phyloP scores from a whole-genome alignment of 306 rosid genomes.

The Inga laurina region DNA sequence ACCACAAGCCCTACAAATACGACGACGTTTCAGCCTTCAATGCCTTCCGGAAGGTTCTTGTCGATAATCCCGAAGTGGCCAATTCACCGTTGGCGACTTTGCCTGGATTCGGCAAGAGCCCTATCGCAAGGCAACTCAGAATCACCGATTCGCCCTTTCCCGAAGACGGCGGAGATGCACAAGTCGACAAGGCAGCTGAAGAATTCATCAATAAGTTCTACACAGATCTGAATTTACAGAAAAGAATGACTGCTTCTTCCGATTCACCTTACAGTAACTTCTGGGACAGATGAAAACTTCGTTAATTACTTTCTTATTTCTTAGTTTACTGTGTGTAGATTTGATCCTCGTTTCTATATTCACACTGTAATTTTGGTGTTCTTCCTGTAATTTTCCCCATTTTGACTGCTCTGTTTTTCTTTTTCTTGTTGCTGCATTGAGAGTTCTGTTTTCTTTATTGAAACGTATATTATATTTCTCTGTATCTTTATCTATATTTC shows the following conservation, averaged over 20 bases:
- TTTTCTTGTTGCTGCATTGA: not conserved
- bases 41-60: slow-evolving; percentile 60
- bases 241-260: slow-evolving; percentile 29
- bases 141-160: slow-evolving; percentile 91
- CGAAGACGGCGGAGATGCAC: slow-evolving; percentile 37
- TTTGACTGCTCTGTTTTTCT: not conserved
- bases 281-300: slow-evolving; percentile 34
- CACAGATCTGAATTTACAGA: slow-evolving; percentile 60
- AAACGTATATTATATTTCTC: not conserved
- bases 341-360: not conserved
- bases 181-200: slow-evolving; percentile 73
- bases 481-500: not conserved
- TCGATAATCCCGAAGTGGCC: slow-evolving; percentile 27
- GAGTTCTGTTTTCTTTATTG: not conserved
- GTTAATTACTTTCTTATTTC: not conserved
- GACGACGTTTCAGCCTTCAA: slow-evolving; percentile 54
- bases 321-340: not conserved
- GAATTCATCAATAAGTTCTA: slow-evolving; percentile 81
- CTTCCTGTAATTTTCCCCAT: not conserved
- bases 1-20: slow-evolving; percentile 33
- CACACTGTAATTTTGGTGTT: not conserved
- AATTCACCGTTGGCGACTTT: slow-evolving; percentile 56
- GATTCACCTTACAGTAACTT: slow-evolving; percentile 52
- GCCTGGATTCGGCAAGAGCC: slow-evolving; percentile 85
- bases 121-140: slow-evolving; percentile 66